Base-by-base conservation (phyloP, 2,329 filamentous ascomycete species). In the Fusarium sp. region DNA sequence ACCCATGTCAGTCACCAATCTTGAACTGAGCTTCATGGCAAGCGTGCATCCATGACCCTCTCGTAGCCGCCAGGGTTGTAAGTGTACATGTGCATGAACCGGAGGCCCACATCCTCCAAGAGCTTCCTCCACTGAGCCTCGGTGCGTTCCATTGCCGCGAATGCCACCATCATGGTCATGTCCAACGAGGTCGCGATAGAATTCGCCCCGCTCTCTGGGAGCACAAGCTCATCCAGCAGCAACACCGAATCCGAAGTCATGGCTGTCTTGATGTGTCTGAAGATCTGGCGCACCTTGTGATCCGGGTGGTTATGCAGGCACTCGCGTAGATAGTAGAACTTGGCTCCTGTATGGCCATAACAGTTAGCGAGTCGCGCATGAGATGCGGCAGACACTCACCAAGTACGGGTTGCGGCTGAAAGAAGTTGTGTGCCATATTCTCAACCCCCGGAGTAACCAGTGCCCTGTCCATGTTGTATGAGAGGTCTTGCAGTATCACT, bases 321-420 rank as follows among this genome's bases (percentile, higher is more conserved):
- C 15, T 51, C 31, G 23, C 48, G 48, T 7, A 37, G 37, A 18
- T 51, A 36, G 23, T 51, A 51, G 31, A 51, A 18, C 36, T 13
- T 37, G 12, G 48, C 48, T 51, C 48, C 48, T 51, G 92, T 90
- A 23, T 23, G 18, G 18, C 23, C 23, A 23, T 23, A 23, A 23
- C 23, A 4, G 23, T 23, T 23, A 23, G 23, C 23, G 3, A 4
- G 4, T 23, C 23, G 23, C 23, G 23, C 3, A 23, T 4, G 23
- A 23, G 23, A 23, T 4, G 23, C 5, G 4, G 23, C 4, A 4
- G 4, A 23, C 37, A 40, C 37, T 36, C 34, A 36, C 34, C 34
- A 13, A 36, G 9, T 3, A 36, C 34, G 12, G 34, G 34, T 8
- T 36, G 34, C 6, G 34, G 34, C 34, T 36, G 5, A 13, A 36